Evolutionary conservation across 2,329 filamentous ascomycete genomes (phyloP).

Genomic region (Cadophora gregata): DNA sequence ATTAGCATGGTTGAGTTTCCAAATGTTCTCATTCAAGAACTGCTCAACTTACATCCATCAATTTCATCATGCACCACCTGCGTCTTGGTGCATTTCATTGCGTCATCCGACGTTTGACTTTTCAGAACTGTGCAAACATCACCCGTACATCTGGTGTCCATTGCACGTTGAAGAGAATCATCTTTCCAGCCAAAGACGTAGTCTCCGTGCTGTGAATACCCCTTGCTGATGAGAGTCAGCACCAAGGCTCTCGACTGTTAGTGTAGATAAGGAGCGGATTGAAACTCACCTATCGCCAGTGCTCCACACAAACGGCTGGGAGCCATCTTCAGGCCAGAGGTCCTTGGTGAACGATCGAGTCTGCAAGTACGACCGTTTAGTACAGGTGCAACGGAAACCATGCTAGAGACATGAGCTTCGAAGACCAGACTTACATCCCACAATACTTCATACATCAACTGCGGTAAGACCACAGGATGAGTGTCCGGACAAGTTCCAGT

Average conservation of each 20-base stretch:
- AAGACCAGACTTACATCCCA: slow-evolving; percentile 49
- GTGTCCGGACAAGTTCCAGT: slow-evolving; percentile 35
- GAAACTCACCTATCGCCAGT: slow-evolving; percentile 46
- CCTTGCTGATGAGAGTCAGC: slow-evolving; percentile 40
- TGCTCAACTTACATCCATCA: neutral
- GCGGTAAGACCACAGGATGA: slow-evolving; percentile 53
- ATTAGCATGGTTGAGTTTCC: neutral
- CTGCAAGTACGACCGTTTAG: neutral
- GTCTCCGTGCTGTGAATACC: slow-evolving; percentile 56
- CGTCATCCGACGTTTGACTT: slow-evolving; percentile 1
- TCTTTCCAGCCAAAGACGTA: slow-evolving; percentile 59
- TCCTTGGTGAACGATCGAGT: neutral
- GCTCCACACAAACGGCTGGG: slow-evolving; percentile 52
- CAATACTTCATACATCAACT: slow-evolving; percentile 57
- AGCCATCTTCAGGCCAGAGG: slow-evolving; percentile 52
- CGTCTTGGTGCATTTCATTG: slow-evolving; percentile 2
- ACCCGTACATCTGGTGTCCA: slow-evolving; percentile 46
- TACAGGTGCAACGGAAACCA: too few relatives aligned
- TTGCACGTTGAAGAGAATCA: slow-evolving; percentile 55
- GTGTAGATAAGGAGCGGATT: neutral
- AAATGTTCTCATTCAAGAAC: neutral
- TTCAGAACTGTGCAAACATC: neutral
- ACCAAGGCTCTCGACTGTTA: too few relatives aligned
- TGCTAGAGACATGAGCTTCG: neutral
- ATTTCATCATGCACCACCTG: neutral